Conservation (phyloP, 2,329 filamentous ascomycete species). For the Parastagonospora avenae region DNA sequence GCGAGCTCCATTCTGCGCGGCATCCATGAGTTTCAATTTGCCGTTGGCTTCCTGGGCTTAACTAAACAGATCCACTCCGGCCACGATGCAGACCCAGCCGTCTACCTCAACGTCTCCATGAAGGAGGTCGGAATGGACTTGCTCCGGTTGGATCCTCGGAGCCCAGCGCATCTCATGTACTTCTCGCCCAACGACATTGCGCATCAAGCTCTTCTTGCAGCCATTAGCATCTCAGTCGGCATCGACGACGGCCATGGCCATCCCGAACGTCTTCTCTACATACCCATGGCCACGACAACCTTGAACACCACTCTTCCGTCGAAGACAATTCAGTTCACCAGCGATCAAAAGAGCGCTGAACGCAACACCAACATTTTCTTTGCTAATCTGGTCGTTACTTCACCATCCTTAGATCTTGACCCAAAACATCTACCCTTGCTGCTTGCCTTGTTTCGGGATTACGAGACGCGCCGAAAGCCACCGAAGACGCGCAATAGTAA, state of each 20-base stretch:
- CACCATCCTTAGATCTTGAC: constrained; percentile 90
- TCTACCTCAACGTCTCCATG: constrained; percentile 87
- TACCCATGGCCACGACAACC: constrained; percentile 96
- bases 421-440: constrained; percentile 89
- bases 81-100: constrained; percentile 69
- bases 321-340: constrained; percentile 83
- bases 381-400: constrained; percentile 94
- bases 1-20: constrained; percentile 86
- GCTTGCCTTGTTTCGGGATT: constrained; percentile 71
- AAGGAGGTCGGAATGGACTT: constrained; percentile 96
- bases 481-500: constrained; percentile 47
- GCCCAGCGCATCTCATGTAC: constrained; percentile 97
- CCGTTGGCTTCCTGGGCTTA: constrained; percentile 86
- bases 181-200: constrained; percentile 91
- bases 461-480: constrained; percentile 31
- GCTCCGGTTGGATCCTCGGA: constrained; percentile 87
- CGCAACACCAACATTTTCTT: constrained; percentile 96
- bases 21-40: constrained; percentile 95
- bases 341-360: constrained; percentile 74
- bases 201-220: constrained; percentile 90
- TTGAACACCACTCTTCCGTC: constrained; percentile 93
- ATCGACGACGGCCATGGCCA: constrained; percentile 88
- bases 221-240: constrained; percentile 88
- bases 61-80: constrained; percentile 77
- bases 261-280: constrained; percentile 85